Evolutionary conservation across 345 rosid genomes (phyloP).

Genomic region (Melastoma malabathricum): DNA sequence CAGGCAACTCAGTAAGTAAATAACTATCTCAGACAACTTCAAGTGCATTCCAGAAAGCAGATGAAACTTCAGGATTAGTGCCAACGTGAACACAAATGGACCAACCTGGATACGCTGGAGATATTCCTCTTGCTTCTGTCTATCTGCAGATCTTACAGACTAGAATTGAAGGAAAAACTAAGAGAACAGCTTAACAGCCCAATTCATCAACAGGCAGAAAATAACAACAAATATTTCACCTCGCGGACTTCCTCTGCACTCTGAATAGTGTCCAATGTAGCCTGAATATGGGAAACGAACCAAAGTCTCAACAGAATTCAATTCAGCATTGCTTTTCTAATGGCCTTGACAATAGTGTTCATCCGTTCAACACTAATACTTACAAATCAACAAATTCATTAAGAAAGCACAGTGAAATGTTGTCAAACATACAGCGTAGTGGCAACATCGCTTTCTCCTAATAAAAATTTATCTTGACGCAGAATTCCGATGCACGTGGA

Average conservation of each 20-base stretch:
- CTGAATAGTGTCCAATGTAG: conserved; percentile 77
- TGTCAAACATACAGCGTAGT: no score
- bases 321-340: no score
- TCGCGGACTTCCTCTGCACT: conserved; percentile 81
- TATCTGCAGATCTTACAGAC: conserved; percentile 79
- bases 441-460: no score
- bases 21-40: no score
- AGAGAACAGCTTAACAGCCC: conserved; percentile 2
- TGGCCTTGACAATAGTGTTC: no score
- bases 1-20: no score
- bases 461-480: no score
- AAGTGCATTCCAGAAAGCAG: no score
- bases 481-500: no score
- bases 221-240: conserved; percentile 22
- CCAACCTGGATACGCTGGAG: conserved; percentile 60
- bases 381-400: no score
- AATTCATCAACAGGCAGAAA: background rate
- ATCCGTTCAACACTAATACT: no score
- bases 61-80: background rate
- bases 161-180: conserved; percentile 12
- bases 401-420: no score
- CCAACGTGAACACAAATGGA: conserved; percentile 7
- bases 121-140: conserved; percentile 70
- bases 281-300: conserved; percentile 34
- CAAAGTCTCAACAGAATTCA: background rate